Evolutionary conservation across 164 flowering plant genomes (phyloP), one percentile per base, ranked within the genome.

Genomic region (Liquidambar formosana): DNA sequence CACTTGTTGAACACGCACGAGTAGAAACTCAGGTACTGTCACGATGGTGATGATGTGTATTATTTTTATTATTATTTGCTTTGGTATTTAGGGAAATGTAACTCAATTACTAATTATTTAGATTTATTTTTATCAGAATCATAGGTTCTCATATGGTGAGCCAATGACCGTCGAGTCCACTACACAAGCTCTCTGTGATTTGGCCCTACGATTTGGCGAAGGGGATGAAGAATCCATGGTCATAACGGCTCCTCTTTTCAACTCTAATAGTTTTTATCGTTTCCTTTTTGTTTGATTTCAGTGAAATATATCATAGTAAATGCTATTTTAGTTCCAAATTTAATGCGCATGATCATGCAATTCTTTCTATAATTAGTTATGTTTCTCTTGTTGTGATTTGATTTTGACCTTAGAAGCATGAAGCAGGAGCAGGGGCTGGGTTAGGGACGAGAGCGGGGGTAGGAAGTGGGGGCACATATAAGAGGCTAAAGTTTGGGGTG

Each of bases 181-280:
- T 33, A 93, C 99, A 18, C 99, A 91, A 81, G 99, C 99, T 65
- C 80, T 93, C 23, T 95, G 98, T 85, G 99, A 95, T 80, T 82
- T 95, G 65, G 99, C 97, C 18, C 77, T 93, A 45, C 83, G 98
- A 56, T 95, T 95, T 80, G 99, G 99, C 53, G 99, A 95, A 82
- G 99, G 99, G 53, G 97, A 95, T 65, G 97, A 95, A 82, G 99
- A 95, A 69, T 95, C 99, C 45, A 95, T 95, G 99, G 99, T 94
- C 47, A 71, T 68, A 63, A 68, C 19, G 56, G 60, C 63, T 73
- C 65, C 57, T 18, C 48, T 54, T 66, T 61, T 22, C 15, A 14
- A 21, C 59, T 12, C n/a, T 26, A n/a, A n/a, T n/a, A n/a, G n/a
- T n/a, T 44, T 45, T 64, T 22, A 10, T 61, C 10, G 51, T n/a